These are phyloP conservation scores for Penium margaritaceum DNA, from an alignment of 139 green algal genomes.

Conservation along the genomic window DNA sequence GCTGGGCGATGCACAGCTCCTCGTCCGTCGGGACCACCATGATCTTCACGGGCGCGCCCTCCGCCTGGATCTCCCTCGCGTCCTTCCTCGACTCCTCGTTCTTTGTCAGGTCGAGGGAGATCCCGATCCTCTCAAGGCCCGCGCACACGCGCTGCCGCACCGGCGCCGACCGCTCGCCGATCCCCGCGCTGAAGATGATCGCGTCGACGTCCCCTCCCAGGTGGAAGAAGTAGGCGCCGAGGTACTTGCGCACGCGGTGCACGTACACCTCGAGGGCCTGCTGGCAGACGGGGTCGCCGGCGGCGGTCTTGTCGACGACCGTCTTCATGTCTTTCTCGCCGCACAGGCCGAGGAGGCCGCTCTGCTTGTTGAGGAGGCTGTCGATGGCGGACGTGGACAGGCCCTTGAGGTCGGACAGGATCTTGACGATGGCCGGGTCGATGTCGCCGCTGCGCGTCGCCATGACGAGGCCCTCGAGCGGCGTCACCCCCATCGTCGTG, in stretches of 20 bases:
- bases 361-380: slow-evolving; percentile 77
- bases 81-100: slow-evolving; percentile 56
- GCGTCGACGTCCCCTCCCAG: slow-evolving; percentile 71
- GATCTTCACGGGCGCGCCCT: slow-evolving; percentile 51
- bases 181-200: slow-evolving; percentile 76
- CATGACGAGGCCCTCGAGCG: slow-evolving; percentile 65
- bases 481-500: slow-evolving; percentile 77
- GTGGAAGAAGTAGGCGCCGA: slow-evolving; percentile 70
- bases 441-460: slow-evolving; percentile 62
- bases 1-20: slow-evolving; percentile 76
- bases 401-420: slow-evolving; percentile 46
- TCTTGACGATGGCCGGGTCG: slow-evolving; percentile 61
- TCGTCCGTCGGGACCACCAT: slow-evolving; percentile 85
- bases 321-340: slow-evolving; percentile 56
- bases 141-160: slow-evolving; percentile 54
- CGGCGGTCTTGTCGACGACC: slow-evolving; percentile 52
- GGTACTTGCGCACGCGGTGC: slow-evolving; percentile 74
- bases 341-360: slow-evolving; percentile 58
- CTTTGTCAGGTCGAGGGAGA: slow-evolving; percentile 58
- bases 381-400: slow-evolving; percentile 51
- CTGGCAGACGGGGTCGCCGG: slow-evolving; percentile 47
- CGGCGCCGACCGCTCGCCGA: slow-evolving; percentile 63
- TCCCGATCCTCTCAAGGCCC: slow-evolving; percentile 60
- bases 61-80: slow-evolving; percentile 51
- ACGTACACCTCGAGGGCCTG: slow-evolving; percentile 75